A percentile compares a stretch with the other conserved stretches of the same genome.
Conservation (phyloP, 176 grass and related monocot species). For the Poa pratensis region DNA sequence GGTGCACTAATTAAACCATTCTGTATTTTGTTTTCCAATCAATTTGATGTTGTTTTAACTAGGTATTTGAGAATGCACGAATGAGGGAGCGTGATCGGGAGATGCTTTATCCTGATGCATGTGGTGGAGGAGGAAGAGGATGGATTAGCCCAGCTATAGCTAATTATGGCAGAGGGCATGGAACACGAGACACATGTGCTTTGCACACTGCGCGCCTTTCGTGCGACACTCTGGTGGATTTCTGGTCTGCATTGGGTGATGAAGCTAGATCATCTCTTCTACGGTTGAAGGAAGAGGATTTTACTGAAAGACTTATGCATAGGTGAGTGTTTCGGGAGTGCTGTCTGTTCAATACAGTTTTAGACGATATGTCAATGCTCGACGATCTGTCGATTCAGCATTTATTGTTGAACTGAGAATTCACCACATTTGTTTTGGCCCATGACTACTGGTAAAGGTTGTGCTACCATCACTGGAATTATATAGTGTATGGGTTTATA, state of each 20-base stretch:
- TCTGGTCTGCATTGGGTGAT: conserved; percentile 85
- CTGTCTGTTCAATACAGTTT: conserved; percentile 8
- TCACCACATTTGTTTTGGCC: not conserved
- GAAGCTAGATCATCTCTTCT: conserved; percentile 91
- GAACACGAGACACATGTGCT: conserved; percentile 86
- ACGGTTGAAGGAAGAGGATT: conserved; percentile 95
- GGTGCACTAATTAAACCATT: not conserved
- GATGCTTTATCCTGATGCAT: conserved; percentile 98
- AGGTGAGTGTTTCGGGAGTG: conserved; percentile 56
- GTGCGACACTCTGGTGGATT: conserved; percentile 90
- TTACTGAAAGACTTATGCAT: conserved; percentile 92
- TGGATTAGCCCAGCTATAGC: conserved; percentile 95
- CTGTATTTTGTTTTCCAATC: conserved; percentile 21
- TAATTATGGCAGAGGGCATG: conserved; percentile 76
- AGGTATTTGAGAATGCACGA: conserved; percentile 98
- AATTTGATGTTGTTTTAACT: conserved; percentile 22
- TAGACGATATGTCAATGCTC: not conserved
- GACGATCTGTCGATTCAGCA: not conserved
- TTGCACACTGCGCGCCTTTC: conserved; percentile 88
- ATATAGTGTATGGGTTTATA: not conserved
- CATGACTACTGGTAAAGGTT: not conserved
- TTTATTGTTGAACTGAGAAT: conserved; percentile 20
- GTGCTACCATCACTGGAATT: conserved; percentile 4
- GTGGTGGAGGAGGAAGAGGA: conserved; percentile 91
- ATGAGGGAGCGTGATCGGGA: conserved; percentile 89